Conservation (phyloP, 2,329 filamentous ascomycete genomes). For the Chaetomiaceae sp. region DNA sequence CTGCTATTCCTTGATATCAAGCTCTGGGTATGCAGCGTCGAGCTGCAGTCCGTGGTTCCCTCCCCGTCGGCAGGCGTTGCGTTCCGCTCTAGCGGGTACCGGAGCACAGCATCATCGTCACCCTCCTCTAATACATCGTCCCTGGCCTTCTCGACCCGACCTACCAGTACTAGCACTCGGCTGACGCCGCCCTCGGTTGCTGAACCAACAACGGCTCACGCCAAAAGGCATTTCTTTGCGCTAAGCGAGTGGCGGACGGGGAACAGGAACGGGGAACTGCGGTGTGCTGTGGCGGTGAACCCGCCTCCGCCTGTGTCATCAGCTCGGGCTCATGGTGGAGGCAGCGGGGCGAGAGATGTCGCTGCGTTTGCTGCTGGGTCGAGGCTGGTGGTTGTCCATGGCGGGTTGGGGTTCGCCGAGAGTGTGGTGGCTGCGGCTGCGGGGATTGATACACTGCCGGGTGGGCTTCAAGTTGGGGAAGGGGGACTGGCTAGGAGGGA, state of each 20-base stretch:
- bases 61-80: background rate
- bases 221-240: constrained; percentile 23
- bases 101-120: background rate
- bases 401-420: no score
- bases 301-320: no score
- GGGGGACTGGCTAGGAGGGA: no score
- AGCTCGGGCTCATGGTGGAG: no score
- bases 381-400: no score
- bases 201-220: background rate
- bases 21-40: constrained; percentile 29
- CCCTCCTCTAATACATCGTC: background rate
- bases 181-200: background rate
- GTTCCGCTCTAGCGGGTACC: background rate
- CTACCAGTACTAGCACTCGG: no score
- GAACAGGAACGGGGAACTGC: background rate
- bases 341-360: no score
- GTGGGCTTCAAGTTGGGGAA: no score
- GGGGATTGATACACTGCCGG: no score
- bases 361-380: no score
- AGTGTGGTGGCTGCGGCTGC: no score
- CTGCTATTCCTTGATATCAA: constrained; percentile 27
- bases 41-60: constrained; percentile 16
- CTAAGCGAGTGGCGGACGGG: constrained; percentile 19
- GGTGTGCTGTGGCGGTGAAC: background rate
- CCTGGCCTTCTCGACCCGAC: no score